Percentiles rank a stretch among this genome's conserved stretches.
phyloP scores from a whole-genome alignment of 1,139 yeast species.

The Yamadazyma atmosphaerica region DNA sequence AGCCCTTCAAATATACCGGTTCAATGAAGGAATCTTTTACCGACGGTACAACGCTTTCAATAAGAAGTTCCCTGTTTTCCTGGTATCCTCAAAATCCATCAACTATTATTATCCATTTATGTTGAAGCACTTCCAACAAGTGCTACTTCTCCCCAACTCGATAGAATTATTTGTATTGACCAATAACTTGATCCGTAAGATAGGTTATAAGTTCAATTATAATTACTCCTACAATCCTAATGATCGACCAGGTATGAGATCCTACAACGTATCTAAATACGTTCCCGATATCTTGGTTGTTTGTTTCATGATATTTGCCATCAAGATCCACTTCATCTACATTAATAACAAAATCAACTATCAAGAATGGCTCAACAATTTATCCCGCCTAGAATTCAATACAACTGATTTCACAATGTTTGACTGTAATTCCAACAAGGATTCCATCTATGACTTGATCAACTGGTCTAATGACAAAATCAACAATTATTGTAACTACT shows the following conservation, averaged over 20 bases:
- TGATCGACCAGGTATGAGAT: too few species aligned
- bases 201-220: constrained; percentile 11
- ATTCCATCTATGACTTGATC: constrained; percentile 21
- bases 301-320: constrained; percentile 24
- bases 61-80: constrained; percentile 10
- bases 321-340: constrained; percentile 30
- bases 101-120: constrained; percentile 35
- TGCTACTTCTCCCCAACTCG: constrained; percentile 31
- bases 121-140: constrained; percentile 26
- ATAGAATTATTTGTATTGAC: constrained; percentile 28
- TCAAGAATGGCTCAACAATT: constrained; percentile 23
- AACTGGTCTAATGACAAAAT: constrained; percentile 42
- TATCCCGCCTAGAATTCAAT: constrained; percentile 21
- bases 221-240: background rate
- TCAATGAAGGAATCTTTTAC: background rate
- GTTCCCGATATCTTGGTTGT: constrained; percentile 33
- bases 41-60: background rate
- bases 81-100: background rate
- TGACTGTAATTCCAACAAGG: constrained; percentile 15
- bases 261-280: background rate
- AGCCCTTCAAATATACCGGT: constrained; percentile 6
- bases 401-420: constrained; percentile 19
- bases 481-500: constrained; percentile 42
- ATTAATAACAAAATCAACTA: constrained; percentile 15
- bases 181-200: constrained; percentile 14